Evolutionary conservation across 495 filamentous ascomycete genomes (phyloP).

Genomic region (Penicillium argentinense): DNA sequence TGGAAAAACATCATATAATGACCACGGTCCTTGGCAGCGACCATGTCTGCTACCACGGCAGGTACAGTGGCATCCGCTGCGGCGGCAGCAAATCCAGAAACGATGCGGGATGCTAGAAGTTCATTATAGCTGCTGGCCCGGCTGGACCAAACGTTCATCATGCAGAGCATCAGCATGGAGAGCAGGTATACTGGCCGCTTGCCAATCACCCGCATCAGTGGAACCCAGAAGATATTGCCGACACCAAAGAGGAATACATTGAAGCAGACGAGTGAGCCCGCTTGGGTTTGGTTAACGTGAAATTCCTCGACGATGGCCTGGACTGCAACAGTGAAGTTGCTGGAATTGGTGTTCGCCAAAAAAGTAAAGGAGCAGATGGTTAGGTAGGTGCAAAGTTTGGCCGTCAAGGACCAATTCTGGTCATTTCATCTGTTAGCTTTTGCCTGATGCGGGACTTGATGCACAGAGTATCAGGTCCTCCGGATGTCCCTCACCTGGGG

Average conservation of each 20-base stretch:
- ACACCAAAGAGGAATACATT: constrained; percentile 35
- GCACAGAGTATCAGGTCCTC: too few species aligned
- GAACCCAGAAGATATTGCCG: constrained; percentile 35
- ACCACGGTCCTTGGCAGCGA: constrained; percentile 31
- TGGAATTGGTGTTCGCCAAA: constrained; percentile 33
- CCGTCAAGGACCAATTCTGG: constrained; percentile 28
- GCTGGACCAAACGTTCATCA: constrained; percentile 34
- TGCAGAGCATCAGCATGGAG: constrained; percentile 22
- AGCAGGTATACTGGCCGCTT: constrained; percentile 33
- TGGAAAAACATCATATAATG: constrained; percentile 40
- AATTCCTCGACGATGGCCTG: constrained; percentile 30
- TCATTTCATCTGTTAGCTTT: background rate
- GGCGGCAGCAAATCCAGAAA: constrained; percentile 27
- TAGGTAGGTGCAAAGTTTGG: constrained; percentile 26
- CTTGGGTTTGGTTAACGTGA: constrained; percentile 25
- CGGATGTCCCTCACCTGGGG: too few species aligned
- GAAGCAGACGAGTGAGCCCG: constrained; percentile 30
- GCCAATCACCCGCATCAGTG: constrained; percentile 30
- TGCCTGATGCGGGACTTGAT: background rate
- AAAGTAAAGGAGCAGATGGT: constrained; percentile 37
- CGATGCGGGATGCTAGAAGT: constrained; percentile 30
- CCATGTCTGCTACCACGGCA: constrained; percentile 31
- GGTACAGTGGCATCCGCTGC: constrained; percentile 36
- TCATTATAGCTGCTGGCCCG: constrained; percentile 23
- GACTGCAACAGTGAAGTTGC: constrained; percentile 35